Evolutionary conservation across 2,329 filamentous ascomycete genomes (phyloP), one percentile per base, ranked within the genome.

Genomic region (Hypoxylon sp.): DNA sequence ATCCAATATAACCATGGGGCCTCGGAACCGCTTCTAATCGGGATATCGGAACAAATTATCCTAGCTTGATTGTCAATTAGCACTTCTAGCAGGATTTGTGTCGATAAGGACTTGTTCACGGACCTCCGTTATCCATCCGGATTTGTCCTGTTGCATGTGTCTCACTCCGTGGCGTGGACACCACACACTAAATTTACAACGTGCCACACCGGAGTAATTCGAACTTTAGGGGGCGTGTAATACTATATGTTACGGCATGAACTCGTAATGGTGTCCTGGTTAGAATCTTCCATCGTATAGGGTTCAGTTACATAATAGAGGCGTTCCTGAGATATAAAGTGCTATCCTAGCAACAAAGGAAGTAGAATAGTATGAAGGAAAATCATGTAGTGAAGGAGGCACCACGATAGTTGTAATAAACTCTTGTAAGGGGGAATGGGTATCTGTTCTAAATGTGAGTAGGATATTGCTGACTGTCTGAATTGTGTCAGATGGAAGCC

Each of bases 91-190:
- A 37, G 37, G 39, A 50, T 10, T 47, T 10, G 10, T 51, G 37
- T 26, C 39, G 39, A 24, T 19, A 13, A 60, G 17, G 33, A 55
- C 35, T 31, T 46, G 26, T 37, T 31, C 19, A 63, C 69, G 69
- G 69, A 71, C 56, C 60, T 71, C 69, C 69, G 69, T 39, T 35
- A 44, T 52, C 53, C 54, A 17, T 65, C 60, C 37, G 47, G 52
- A 62, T 29, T 39, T 58, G 56, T 9, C 19, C 47, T 37, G 46
- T 42, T 22, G 13, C 59, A 52, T 51, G 53, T 24, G 47, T 58
- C 24, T 3, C 31, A 26, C 54, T 37, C 31, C 35, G 44, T 24
- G 35, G 37, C 13, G 24, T 31, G 62, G 50, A 13, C n/a, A 62
- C 44, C 48, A 48, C 42, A 62, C 35, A 65, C 48, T 68, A 48